Percentiles rank a stretch among this genome's conserved stretches.
These are phyloP conservation scores for Ophiocordyceps unilateralis DNA, from an alignment of 2,329 filamentous ascomycete genomes.

Conservation along the genomic window DNA sequence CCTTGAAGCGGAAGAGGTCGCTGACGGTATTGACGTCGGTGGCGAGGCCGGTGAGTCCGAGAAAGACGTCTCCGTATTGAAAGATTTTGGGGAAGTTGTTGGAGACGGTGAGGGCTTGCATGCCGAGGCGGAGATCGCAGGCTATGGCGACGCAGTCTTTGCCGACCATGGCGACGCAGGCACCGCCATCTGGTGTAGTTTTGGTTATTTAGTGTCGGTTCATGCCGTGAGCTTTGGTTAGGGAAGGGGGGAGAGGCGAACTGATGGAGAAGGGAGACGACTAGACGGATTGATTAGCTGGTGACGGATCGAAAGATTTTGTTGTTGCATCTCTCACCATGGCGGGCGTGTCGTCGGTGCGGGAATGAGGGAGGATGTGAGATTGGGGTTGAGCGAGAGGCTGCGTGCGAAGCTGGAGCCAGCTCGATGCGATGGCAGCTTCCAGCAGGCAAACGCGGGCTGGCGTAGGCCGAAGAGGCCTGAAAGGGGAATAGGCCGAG, in stretches of 20 bases:
- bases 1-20: constrained; percentile 98
- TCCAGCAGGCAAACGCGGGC: not conserved
- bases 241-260: constrained; percentile 24
- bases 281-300: constrained; percentile 28
- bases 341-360: not conserved
- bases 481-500: too few relatives aligned
- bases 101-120: constrained; percentile 91
- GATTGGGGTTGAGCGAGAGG: not conserved
- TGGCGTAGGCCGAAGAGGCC: not conserved
- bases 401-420: not conserved
- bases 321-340: constrained; percentile 1
- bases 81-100: constrained; percentile 99
- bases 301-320: constrained; percentile 1
- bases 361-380: not conserved
- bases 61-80: constrained; percentile 87
- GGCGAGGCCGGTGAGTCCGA: constrained; percentile 88
- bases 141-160: constrained; percentile 99
- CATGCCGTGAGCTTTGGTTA: not conserved
- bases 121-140: constrained; percentile 92
- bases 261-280: constrained; percentile 92
- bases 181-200: constrained; percentile 51
- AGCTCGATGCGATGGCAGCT: too few relatives aligned
- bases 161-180: constrained; percentile 96
- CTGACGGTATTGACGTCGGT: constrained; percentile 90
- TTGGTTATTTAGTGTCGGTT: not conserved